Evolutionary conservation across 805 yeast genomes (phyloP), one percentile per base, ranked within the genome.

Genomic region (Zygoascus tannicola): DNA sequence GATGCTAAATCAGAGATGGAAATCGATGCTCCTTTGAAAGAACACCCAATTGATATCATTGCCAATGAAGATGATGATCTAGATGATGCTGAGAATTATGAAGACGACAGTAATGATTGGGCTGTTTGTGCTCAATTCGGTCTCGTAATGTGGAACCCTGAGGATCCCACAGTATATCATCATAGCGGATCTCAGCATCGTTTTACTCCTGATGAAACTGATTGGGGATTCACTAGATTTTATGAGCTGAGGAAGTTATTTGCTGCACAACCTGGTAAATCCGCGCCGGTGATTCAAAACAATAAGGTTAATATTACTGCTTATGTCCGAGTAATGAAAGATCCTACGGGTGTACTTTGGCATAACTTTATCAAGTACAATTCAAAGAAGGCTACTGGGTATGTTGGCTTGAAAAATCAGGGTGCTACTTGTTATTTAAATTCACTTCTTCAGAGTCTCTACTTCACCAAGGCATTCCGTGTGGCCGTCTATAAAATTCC

Each of bases 391-490:
- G 78, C 69, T 42, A 85, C 97, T 0, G 97, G 97, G 0, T 87
- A 72, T 59, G 95, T 87, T 5, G 99, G 99, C 1, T 75, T 92
- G 49, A 81, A 78, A 52, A 92, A 92, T 58, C 99, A 92, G 66
- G 99, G 98, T 50, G 99, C 99, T 2, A 92, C 99, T 0, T 92
- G 99, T 62, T 92, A 92, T 64, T 74, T 92, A 58, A 92, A 92
- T 61, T 90, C 97, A 0, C 70, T 92, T 47, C 64, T 92, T 43
- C 98, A 92, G 62, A 84, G 95, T 8, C 83, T 92, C 53, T 92
- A 72, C 60, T 85, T 85, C 57, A 92, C 98, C 0, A 78, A 78
- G 50, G 67, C 69, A 23, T 92, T 92, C 65, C 73, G 97, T 50
- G 78, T 78, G 55, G 75, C 87, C 45, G 97, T 92, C 2, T 90